Percentiles rank a stretch among this genome's conserved stretches.
Conservation (phyloP, 148 eudicot species). For the Heliamphora exappendiculata region DNA sequence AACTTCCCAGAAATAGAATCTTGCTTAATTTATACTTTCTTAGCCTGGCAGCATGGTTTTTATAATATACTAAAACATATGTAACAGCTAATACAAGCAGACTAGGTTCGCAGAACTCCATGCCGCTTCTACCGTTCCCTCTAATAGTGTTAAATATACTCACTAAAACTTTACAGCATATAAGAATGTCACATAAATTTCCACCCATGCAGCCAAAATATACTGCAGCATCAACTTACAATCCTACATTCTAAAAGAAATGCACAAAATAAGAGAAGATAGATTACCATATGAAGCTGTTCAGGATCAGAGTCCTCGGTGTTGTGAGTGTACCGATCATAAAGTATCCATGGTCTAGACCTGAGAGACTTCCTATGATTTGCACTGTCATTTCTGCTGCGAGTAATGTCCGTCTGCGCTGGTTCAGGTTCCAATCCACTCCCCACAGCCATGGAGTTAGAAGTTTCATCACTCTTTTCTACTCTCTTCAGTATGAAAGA, state of each 20-base stretch:
- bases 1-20: neutral
- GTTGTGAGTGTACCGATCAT: conserved; percentile 19
- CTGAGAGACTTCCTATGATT: conserved; percentile 26
- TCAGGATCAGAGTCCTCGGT: conserved; percentile 30
- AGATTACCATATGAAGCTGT: conserved; percentile 37
- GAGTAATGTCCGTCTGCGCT: conserved; percentile 22
- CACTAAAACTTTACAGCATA: neutral
- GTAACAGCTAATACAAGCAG: neutral
- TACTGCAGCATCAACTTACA: neutral
- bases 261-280: conserved; percentile 15
- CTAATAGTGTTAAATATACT: neutral
- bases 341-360: conserved; percentile 59
- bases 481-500: conserved; percentile 51
- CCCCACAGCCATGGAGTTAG: conserved; percentile 14
- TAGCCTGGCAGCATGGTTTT: neutral
- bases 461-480: conserved; percentile 13
- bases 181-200: neutral
- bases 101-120: neutral
- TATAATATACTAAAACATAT: neutral
- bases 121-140: neutral
- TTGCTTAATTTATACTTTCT: neutral
- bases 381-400: conserved; percentile 21
- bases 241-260: conserved; percentile 3
- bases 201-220: neutral
- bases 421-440: conserved; percentile 26